Percentiles rank a stretch among this genome's conserved stretches.
These are phyloP conservation scores for Esteya vermicola DNA, from an alignment of 2,329 filamentous ascomycete species.

Conservation along the genomic window DNA sequence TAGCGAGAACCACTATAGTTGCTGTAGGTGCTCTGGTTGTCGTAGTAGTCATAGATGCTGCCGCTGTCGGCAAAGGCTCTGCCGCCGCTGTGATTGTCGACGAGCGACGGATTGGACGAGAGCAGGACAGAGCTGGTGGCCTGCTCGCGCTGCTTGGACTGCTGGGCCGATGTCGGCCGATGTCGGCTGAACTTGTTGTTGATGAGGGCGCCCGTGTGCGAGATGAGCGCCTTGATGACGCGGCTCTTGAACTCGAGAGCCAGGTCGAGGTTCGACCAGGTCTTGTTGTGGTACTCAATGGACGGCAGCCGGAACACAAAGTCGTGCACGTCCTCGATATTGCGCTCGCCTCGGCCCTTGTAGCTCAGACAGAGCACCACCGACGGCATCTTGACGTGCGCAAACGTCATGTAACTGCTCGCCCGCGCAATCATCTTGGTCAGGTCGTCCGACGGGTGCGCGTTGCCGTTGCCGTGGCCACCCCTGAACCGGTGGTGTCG, in stretches of 20 bases:
- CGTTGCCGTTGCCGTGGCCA: constrained; percentile 11
- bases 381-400: constrained; percentile 87
- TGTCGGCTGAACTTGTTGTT: constrained; percentile 94
- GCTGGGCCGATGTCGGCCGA: constrained; percentile 65
- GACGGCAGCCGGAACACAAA: constrained; percentile 93
- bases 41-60: too few relatives aligned
- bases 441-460: constrained; percentile 63
- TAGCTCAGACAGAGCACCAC: constrained; percentile 93
- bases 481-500: background rate
- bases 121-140: constrained; percentile 62
- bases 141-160: constrained; percentile 66
- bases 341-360: constrained; percentile 90
- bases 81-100: constrained; percentile 28
- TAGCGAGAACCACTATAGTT: too few relatives aligned
- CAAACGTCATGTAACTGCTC: constrained; percentile 94
- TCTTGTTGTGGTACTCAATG: constrained; percentile 96
- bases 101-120: constrained; percentile 25
- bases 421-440: constrained; percentile 94
- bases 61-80: constrained; percentile 25
- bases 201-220: constrained; percentile 89
- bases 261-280: constrained; percentile 94
- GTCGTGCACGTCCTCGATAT: constrained; percentile 91
- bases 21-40: too few relatives aligned
- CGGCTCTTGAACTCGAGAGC: constrained; percentile 88
- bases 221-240: constrained; percentile 84